These are phyloP conservation scores for Metschnikowia amazonensis DNA, from an alignment of 805 yeast genomes.

Conservation along the genomic window DNA sequence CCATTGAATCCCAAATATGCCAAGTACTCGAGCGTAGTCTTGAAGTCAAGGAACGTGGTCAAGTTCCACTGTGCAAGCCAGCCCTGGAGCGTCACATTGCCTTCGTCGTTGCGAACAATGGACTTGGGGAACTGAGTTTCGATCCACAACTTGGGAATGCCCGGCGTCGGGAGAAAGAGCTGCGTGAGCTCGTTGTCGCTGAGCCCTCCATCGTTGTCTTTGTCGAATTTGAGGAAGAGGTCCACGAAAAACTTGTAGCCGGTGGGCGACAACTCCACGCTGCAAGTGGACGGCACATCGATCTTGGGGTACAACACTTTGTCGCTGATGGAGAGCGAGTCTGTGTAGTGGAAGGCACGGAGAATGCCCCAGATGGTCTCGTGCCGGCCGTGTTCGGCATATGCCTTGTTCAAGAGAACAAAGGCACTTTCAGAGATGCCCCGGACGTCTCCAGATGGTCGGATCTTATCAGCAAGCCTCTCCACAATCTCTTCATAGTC, in stretches of 20 bases:
- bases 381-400: constrained; percentile 89
- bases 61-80: constrained; percentile 99
- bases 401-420: constrained; percentile 68
- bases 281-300: constrained; percentile 68
- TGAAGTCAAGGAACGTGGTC: constrained; percentile 84
- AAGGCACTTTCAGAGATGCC: constrained; percentile 79
- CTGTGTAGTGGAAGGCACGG: constrained; percentile 85
- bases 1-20: constrained; percentile 86
- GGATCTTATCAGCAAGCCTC: constrained; percentile 21
- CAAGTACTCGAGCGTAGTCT: constrained; percentile 79
- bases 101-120: constrained; percentile 86
- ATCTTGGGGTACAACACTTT: constrained; percentile 73
- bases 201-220: constrained; percentile 95
- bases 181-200: constrained; percentile 65
- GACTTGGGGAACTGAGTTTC: constrained; percentile 82
- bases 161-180: constrained; percentile 87
- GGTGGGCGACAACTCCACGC: constrained; percentile 87
- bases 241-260: constrained; percentile 94
- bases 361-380: constrained; percentile 97
- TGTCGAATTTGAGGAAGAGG: constrained; percentile 79
- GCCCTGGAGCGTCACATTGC: constrained; percentile 89
- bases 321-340: constrained; percentile 81
- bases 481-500: constrained; percentile 37
- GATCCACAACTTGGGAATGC: constrained; percentile 83
- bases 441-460: constrained; percentile 18